These are phyloP conservation scores for Exophiala phaeomuriformis DNA, from an alignment of 2,329 filamentous ascomycete genomes.

Conservation along the genomic window DNA sequence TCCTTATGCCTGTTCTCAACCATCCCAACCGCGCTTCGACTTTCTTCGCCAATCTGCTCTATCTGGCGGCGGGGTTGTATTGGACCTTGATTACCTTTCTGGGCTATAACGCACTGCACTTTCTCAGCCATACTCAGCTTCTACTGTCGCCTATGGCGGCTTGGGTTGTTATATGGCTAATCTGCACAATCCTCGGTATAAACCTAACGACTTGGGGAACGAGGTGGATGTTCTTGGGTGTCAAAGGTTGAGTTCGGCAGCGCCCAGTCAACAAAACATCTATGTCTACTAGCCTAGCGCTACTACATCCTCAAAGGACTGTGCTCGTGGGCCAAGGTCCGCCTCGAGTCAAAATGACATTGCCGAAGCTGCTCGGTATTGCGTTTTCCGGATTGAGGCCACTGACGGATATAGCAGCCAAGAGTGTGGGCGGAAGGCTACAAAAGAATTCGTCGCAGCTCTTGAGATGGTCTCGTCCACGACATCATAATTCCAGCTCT, in stretches of 20 bases:
- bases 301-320: neutral
- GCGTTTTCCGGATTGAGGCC: no score
- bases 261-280: neutral
- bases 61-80: conserved; percentile 58
- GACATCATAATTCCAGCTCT: no score
- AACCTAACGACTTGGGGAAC: conserved; percentile 41
- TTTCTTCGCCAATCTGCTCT: conserved; percentile 59
- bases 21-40: conserved; percentile 40
- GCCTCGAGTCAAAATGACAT: no score
- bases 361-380: no score
- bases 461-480: no score
- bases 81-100: conserved; percentile 63
- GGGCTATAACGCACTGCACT: conserved; percentile 62
- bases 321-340: neutral
- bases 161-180: conserved; percentile 53
- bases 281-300: neutral
- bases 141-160: conserved; percentile 56
- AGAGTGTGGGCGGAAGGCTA: no score
- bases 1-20: conserved; percentile 54
- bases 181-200: conserved; percentile 43
- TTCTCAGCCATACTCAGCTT: conserved; percentile 60
- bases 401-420: no score
- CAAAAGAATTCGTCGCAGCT: no score
- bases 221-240: conserved; percentile 40
- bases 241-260: conserved; percentile 24